A percentile compares a stretch with the other conserved stretches of the same genome.
Conservation (phyloP, 2,329 filamentous ascomycete genomes). For the Gliomastix tumulicola region DNA sequence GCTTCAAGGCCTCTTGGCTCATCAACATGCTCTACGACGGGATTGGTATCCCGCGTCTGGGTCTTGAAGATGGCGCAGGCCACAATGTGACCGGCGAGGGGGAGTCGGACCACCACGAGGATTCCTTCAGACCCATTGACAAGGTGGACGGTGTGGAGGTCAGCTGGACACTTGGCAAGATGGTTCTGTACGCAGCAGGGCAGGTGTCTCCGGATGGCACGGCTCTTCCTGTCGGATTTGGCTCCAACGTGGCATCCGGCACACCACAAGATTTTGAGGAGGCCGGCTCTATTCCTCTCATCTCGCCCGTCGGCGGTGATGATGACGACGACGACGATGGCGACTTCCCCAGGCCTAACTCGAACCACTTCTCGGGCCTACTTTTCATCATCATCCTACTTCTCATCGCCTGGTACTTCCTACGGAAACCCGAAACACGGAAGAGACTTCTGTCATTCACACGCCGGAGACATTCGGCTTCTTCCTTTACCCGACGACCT, state of each 20-base stretch:
- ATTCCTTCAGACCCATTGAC: conserved; percentile 87
- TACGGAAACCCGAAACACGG: conserved; percentile 74
- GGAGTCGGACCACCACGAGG: conserved; percentile 61
- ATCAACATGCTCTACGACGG: conserved; percentile 96
- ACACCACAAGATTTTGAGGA: conserved; percentile 77
- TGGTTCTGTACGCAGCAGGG: conserved; percentile 88
- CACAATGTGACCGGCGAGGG: conserved; percentile 69
- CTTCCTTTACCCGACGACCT: conserved; percentile 22
- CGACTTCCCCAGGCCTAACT: conserved; percentile 50
- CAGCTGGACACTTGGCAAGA: conserved; percentile 95
- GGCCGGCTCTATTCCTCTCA: conserved; percentile 52
- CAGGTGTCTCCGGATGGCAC: conserved; percentile 63
- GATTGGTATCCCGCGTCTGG: conserved; percentile 84
- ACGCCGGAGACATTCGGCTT: conserved; percentile 15
- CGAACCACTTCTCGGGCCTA: conserved; percentile 65
- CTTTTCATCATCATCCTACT: conserved; percentile 73
- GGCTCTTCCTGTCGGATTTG: conserved; percentile 78
- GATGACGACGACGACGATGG: conserved; percentile 46
- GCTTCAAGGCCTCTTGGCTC: conserved; percentile 97
- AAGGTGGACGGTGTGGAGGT: conserved; percentile 89
- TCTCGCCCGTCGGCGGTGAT: conserved; percentile 17
- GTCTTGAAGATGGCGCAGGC: conserved; percentile 52
- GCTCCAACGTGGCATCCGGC: conserved; percentile 64
- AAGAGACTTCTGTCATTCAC: conserved; percentile 18
- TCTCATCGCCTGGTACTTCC: conserved; percentile 60